phyloP scores from a whole-genome alignment of 1,284 basidiomycete genomes.

The Ganoderma sp. region DNA sequence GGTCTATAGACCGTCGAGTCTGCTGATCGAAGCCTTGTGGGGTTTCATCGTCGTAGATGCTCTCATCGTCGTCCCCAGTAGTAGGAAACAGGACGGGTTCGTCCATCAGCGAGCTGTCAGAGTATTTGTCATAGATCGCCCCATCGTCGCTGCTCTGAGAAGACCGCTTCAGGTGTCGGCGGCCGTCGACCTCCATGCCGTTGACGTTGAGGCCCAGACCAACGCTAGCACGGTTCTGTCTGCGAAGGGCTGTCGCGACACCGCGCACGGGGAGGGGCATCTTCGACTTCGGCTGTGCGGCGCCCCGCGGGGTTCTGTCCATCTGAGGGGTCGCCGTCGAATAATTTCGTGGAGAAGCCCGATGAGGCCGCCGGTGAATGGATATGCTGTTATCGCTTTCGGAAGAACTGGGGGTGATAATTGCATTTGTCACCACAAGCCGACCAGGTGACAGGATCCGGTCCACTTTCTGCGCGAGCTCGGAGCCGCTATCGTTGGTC shows the following conservation, averaged over 20 bases:
- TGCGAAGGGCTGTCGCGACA: conserved; percentile 2
- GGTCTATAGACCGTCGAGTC: background rate
- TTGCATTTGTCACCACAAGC: conserved; percentile 60
- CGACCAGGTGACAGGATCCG: conserved; percentile 44
- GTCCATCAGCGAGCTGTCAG: conserved; percentile 28
- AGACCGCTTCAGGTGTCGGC: background rate
- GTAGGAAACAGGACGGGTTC: conserved; percentile 19
- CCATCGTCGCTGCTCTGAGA: conserved; percentile 24
- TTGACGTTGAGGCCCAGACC: conserved; percentile 32
- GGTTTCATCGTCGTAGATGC: conserved; percentile 23
- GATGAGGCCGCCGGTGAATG: conserved; percentile 15
- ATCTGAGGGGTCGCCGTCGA: background rate
- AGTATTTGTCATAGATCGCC: conserved; percentile 31
- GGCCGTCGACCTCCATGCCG: conserved; percentile 13
- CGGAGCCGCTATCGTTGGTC: conserved; percentile 39
- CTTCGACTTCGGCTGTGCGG: background rate
- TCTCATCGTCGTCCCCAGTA: conserved; percentile 25
- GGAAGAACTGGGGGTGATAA: conserved; percentile 52
- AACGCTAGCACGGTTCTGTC: conserved; percentile 10
- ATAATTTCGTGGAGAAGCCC: conserved; percentile 2
- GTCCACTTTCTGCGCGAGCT: conserved; percentile 38
- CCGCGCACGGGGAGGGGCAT: conserved; percentile 6
- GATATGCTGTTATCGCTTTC: conserved; percentile 43
- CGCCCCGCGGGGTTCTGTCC: background rate
- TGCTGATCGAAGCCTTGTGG: background rate